Percentiles rank a stretch among this genome's conserved stretches.
Conservation (phyloP, 768 basidiomycete genomes). For the Lyophyllum decastes region DNA sequence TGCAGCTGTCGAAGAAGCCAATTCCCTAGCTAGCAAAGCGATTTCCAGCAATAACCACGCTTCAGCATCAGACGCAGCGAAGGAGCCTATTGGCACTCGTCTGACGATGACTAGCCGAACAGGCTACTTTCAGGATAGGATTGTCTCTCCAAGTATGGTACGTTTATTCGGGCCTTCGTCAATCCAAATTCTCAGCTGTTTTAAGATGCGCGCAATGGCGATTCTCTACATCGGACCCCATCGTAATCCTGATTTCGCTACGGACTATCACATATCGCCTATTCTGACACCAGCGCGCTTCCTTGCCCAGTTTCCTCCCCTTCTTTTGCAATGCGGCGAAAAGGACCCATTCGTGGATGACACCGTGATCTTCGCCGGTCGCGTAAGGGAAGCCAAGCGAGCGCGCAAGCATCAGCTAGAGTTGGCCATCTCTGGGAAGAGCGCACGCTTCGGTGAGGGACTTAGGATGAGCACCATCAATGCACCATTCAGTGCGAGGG, state of each 20-base stretch:
- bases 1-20: slow-evolving; percentile 51
- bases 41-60: slow-evolving; percentile 29
- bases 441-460: slow-evolving; percentile 61
- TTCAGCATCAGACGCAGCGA: slow-evolving; percentile 31
- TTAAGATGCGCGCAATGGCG: slow-evolving; percentile 99
- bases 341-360: slow-evolving; percentile 96
- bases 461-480: slow-evolving; percentile 59
- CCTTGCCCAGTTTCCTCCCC: slow-evolving; percentile 90
- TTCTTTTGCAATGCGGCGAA: slow-evolving; percentile 94
- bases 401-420: slow-evolving; percentile 76
- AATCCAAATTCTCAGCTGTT: slow-evolving; percentile 4
- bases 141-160: slow-evolving; percentile 96
- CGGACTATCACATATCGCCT: slow-evolving; percentile 95
- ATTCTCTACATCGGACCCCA: slow-evolving; percentile 95
- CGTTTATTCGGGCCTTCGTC: slow-evolving; percentile 25
- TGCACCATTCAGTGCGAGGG: slow-evolving; percentile 29
- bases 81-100: slow-evolving; percentile 77
- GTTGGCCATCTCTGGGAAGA: slow-evolving; percentile 57
- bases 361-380: slow-evolving; percentile 94
- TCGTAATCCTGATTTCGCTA: slow-evolving; percentile 90
- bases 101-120: slow-evolving; percentile 95
- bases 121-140: slow-evolving; percentile 91
- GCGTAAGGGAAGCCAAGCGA: slow-evolving; percentile 93
- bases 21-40: slow-evolving; percentile 43
- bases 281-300: slow-evolving; percentile 83